Conservation (phyloP, 2,329 filamentous ascomycete genomes). For the Aspergillus aculeatus region DNA sequence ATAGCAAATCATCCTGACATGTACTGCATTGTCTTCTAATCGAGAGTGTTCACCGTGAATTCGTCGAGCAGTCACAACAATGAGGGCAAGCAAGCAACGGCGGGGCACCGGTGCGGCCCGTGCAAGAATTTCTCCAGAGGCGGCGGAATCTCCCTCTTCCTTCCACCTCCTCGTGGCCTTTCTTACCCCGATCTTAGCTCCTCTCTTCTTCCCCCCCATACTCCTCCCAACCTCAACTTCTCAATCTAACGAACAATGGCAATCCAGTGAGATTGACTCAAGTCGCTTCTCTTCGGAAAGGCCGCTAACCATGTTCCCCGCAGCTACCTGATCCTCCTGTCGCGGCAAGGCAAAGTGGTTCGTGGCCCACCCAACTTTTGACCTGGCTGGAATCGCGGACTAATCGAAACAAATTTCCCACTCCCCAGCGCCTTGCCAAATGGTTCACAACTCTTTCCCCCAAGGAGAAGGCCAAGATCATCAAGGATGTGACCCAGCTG, state of each 20-base stretch:
- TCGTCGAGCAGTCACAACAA: not conserved
- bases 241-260: constrained; percentile 28
- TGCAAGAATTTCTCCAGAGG: constrained; percentile 20
- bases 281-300: not conserved
- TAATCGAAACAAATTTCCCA: constrained; percentile 29
- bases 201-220: constrained; percentile 9
- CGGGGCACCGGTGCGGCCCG: constrained; percentile 16
- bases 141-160: constrained; percentile 8
- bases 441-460: constrained; percentile 99
- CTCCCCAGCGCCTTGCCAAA: constrained; percentile 83
- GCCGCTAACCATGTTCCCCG: constrained; percentile 19
- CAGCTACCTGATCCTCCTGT: constrained; percentile 96
- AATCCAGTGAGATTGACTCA: constrained; percentile 30
- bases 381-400: constrained; percentile 23
- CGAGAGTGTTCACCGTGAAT: too few species aligned
- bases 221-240: constrained; percentile 5
- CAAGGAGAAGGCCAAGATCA: constrained; percentile 99
- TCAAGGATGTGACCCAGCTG: constrained; percentile 98
- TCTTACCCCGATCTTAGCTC: not conserved
- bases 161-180: constrained; percentile 16
- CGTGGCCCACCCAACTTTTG: constrained; percentile 41
- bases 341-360: constrained; percentile 98
- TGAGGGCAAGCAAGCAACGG: not conserved
- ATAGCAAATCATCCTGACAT: too few species aligned
- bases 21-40: too few species aligned